phyloP scores from a whole-genome alignment of 495 filamentous ascomycete species.

The Evernia prunastri region DNA sequence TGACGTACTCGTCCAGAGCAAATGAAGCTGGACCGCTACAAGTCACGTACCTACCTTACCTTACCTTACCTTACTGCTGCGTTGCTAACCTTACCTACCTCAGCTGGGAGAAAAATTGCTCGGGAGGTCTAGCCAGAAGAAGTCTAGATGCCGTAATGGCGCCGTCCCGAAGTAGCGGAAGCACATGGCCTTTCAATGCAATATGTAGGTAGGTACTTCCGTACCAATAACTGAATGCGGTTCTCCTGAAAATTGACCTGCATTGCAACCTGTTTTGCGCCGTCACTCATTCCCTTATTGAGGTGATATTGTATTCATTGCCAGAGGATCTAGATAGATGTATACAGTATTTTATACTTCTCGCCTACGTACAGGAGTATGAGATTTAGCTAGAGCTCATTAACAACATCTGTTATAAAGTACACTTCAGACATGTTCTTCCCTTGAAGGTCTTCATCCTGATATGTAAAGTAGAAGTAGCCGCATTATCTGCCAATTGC shows the following conservation, averaged over 20 bases:
- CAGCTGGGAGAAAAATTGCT: not conserved
- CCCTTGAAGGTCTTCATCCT: not conserved
- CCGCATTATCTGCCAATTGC: not conserved
- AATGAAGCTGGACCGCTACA: not conserved
- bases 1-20: not conserved
- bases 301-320: no score
- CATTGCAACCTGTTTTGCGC: no score
- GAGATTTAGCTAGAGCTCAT: no score
- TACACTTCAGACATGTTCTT: not conserved
- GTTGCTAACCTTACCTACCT: not conserved
- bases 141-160: slow-evolving; percentile 10
- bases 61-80: no score
- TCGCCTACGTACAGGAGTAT: no score
- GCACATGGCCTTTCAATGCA: not conserved
- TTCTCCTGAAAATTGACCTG: no score
- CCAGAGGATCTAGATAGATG: no score
- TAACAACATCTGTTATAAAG: no score
- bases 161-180: not conserved
- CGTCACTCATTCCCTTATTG: not conserved
- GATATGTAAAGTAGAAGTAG: not conserved
- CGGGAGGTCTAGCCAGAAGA: slow-evolving; percentile 15
- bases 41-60: not conserved
- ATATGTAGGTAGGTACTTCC: no score
- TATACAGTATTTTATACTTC: no score
- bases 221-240: no score